These are phyloP conservation scores for Microdochium bolleyi DNA, from an alignment of 2,329 filamentous ascomycete genomes.

Conservation along the genomic window DNA sequence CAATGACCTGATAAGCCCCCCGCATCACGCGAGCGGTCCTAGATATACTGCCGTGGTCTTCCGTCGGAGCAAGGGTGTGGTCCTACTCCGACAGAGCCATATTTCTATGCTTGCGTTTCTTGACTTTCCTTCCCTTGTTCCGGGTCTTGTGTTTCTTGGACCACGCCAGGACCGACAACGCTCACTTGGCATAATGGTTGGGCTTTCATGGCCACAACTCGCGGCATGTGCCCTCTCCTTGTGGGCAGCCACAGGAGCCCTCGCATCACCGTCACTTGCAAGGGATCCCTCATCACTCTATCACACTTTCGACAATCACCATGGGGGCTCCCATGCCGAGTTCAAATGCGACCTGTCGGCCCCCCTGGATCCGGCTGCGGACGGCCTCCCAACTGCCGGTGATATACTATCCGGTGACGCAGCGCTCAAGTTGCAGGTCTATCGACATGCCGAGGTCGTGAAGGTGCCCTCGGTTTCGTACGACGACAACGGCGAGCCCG, in stretches of 20 bases:
- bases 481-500: constrained; percentile 46
- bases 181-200: not conserved
- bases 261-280: not conserved
- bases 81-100: too few species aligned
- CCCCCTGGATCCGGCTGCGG: constrained; percentile 15
- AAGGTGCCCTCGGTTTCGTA: constrained; percentile 46
- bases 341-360: constrained; percentile 21
- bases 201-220: constrained; percentile 4
- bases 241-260: constrained; percentile 6
- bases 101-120: too few species aligned
- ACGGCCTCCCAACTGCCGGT: constrained; percentile 18
- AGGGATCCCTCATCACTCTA: not conserved
- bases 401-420: constrained; percentile 17
- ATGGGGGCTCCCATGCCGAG: constrained; percentile 3
- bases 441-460: constrained; percentile 34
- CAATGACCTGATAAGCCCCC: not conserved
- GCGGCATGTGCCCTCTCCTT: constrained; percentile 7
- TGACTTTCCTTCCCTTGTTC: not conserved
- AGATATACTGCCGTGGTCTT: not conserved
- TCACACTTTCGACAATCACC: not conserved
- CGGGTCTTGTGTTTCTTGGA: too few species aligned
- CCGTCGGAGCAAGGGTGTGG: not conserved
- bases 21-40: not conserved
- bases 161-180: too few species aligned
- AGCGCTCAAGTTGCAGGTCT: constrained; percentile 24